Conservation (phyloP, 139 green algal genomes). For the Protoeuglena noctilucae region DNA sequence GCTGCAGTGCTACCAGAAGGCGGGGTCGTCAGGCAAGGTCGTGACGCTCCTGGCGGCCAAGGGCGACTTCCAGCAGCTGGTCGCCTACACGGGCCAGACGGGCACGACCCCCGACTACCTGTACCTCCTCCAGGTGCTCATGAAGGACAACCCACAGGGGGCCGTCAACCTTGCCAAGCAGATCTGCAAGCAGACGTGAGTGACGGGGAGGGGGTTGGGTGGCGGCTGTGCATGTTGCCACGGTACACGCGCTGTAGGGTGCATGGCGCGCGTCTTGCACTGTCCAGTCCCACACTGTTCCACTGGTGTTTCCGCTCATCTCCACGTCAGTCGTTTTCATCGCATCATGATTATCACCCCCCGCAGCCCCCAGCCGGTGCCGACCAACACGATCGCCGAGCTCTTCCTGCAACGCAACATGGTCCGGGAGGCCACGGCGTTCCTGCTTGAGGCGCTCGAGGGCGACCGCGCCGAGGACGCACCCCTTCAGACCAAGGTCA, state of each 20-base stretch:
- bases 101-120: slow-evolving; percentile 89
- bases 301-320: too few relatives aligned
- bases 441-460: slow-evolving; percentile 90
- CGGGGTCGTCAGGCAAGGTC: slow-evolving; percentile 56
- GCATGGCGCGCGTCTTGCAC: slow-evolving; percentile 1
- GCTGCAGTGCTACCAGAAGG: slow-evolving; percentile 72
- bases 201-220: neutral
- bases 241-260: too few relatives aligned
- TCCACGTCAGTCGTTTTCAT: too few relatives aligned
- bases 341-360: slow-evolving; percentile 9
- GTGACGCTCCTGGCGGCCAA: slow-evolving; percentile 67
- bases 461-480: slow-evolving; percentile 76
- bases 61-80: slow-evolving; percentile 84
- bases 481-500: slow-evolving; percentile 69
- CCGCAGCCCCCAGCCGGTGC: slow-evolving; percentile 43
- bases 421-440: slow-evolving; percentile 85
- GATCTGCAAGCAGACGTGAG: slow-evolving; percentile 71
- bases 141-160: slow-evolving; percentile 83
- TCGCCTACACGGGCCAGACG: slow-evolving; percentile 44
- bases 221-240: neutral
- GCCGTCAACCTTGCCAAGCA: slow-evolving; percentile 89
- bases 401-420: slow-evolving; percentile 73
- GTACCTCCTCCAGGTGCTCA: slow-evolving; percentile 79
- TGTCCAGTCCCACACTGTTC: neutral
- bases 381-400: slow-evolving; percentile 87